Percentiles rank a stretch among this genome's conserved stretches.
Evolutionary conservation across 352 stramenopile genomes (phyloP).

Genomic region (Phytophthora tubulina): DNA sequence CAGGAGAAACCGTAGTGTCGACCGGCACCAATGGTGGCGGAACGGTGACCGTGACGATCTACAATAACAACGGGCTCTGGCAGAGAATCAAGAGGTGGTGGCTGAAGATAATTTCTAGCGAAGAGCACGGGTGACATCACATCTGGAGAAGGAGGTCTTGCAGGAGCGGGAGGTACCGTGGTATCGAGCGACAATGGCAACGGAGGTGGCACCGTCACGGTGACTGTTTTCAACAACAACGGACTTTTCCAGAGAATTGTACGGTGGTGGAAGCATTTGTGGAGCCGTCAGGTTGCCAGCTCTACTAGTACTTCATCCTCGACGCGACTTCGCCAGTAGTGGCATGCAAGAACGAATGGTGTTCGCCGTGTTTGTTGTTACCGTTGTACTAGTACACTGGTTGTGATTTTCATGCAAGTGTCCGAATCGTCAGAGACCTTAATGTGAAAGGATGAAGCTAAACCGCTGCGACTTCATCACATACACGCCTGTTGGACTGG

Average conservation of each 20-base stretch:
- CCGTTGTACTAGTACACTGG: no score
- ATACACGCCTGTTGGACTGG: no score
- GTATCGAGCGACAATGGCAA: conserved; percentile 14
- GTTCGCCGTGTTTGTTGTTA: not conserved
- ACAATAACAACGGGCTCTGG: conserved; percentile 30
- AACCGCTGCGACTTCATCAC: no score
- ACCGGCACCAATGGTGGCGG: conserved; percentile 5
- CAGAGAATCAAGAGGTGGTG: conserved; percentile 30
- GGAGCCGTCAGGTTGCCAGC: not conserved
- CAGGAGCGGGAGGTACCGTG: conserved; percentile 13
- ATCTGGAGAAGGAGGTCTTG: conserved; percentile 19
- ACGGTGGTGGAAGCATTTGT: conserved; percentile 19
- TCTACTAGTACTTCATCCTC: not conserved
- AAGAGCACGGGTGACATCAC: conserved; percentile 8
- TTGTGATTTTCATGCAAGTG: not conserved
- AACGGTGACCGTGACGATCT: conserved; percentile 24
- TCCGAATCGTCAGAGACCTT: not conserved
- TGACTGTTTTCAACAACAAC: conserved; percentile 30
- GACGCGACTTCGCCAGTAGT: conserved; percentile 11
- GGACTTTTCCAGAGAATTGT: conserved; percentile 23
- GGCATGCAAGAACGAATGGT: not conserved
- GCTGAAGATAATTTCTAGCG: conserved; percentile 2
- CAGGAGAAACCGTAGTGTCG: conserved; percentile 18
- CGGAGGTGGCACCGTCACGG: conserved; percentile 25
- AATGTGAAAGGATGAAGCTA: not conserved